Conservation (phyloP, 192 early-diverging fungal genomes). For the Dissophora globulifera region DNA sequence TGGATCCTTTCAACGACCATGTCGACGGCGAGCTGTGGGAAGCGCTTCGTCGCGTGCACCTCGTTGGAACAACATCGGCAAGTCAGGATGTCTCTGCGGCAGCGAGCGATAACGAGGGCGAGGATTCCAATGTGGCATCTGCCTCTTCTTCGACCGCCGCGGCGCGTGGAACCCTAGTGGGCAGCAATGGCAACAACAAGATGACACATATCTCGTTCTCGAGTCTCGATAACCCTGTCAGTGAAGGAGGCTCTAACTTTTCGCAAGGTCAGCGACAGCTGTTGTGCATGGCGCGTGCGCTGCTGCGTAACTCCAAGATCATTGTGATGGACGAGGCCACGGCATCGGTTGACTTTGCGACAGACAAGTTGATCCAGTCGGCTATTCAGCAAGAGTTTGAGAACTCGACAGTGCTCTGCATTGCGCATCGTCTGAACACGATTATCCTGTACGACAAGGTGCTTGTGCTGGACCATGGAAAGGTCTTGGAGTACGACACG, state of each 20-base stretch:
- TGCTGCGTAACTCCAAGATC: slow-evolving; percentile 69
- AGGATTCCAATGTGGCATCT: neutral
- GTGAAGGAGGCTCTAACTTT: slow-evolving; percentile 80
- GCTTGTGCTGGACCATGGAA: slow-evolving; percentile 78
- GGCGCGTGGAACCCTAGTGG: neutral
- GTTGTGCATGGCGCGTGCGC: slow-evolving; percentile 80
- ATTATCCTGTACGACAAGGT: slow-evolving; percentile 77
- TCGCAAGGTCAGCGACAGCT: slow-evolving; percentile 87
- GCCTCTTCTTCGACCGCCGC: slow-evolving; percentile 5
- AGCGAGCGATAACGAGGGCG: slow-evolving; percentile 29
- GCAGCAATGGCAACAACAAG: slow-evolving; percentile 10
- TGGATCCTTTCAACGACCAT: slow-evolving; percentile 87
- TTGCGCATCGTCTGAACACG: slow-evolving; percentile 86
- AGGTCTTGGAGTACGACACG: slow-evolving; percentile 83
- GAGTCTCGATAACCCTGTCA: slow-evolving; percentile 61
- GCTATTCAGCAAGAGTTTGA: slow-evolving; percentile 82
- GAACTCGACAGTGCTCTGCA: slow-evolving; percentile 79
- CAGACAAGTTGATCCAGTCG: slow-evolving; percentile 84
- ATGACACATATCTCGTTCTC: slow-evolving; percentile 53
- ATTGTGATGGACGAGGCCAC: slow-evolving; percentile 92
- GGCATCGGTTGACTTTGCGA: slow-evolving; percentile 86
- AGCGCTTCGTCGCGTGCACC: slow-evolving; percentile 78
- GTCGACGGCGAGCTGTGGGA: slow-evolving; percentile 81
- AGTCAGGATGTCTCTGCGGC: slow-evolving; percentile 7
- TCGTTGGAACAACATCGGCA: slow-evolving; percentile 55